These are phyloP conservation scores for Holtermanniella nyarrowii DNA, from an alignment of 768 basidiomycete species.

Conservation along the genomic window DNA sequence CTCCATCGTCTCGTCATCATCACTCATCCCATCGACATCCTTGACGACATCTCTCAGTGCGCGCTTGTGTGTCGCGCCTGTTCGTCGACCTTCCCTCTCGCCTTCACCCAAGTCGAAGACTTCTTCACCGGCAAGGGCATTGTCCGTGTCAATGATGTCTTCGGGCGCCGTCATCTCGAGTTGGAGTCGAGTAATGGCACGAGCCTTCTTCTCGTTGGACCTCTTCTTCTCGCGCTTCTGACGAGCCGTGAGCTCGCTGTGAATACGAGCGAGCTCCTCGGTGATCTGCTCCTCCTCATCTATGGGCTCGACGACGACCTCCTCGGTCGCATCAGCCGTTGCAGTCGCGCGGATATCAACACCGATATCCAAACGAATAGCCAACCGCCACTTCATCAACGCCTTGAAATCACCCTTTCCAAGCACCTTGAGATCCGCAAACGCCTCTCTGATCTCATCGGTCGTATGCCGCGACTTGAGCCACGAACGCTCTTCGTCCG, in stretches of 20 bases:
- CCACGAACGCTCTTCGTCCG: slow-evolving; percentile 79
- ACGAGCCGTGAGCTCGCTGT: slow-evolving; percentile 59
- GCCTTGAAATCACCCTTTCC: slow-evolving; percentile 96
- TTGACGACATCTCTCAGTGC: slow-evolving; percentile 45
- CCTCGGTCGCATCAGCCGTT: slow-evolving; percentile 67
- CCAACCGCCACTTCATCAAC: slow-evolving; percentile 79
- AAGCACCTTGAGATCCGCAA: slow-evolving; percentile 85
- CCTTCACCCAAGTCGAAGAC: slow-evolving; percentile 72
- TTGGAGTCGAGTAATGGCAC: slow-evolving; percentile 88
- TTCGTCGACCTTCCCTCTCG: slow-evolving; percentile 45
- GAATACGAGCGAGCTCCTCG: slow-evolving; percentile 80
- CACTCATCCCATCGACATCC: slow-evolving; percentile 43
- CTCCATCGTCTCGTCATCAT: slow-evolving; percentile 41
- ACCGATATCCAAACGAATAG: slow-evolving; percentile 81
- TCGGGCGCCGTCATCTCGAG: slow-evolving; percentile 95
- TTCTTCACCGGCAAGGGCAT: slow-evolving; percentile 57
- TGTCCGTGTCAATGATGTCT: slow-evolving; percentile 68
- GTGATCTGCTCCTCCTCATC: slow-evolving; percentile 85
- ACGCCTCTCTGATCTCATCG: slow-evolving; percentile 67
- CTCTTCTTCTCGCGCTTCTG: slow-evolving; percentile 70
- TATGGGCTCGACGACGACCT: slow-evolving; percentile 45
- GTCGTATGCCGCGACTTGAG: slow-evolving; percentile 60
- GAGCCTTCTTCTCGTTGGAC: slow-evolving; percentile 76
- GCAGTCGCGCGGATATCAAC: slow-evolving; percentile 66
- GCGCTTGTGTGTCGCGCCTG: slow-evolving; percentile 40